phyloP scores from a whole-genome alignment of 108 stramenopile genomes.

The Cyclotella choctawhatcheeana region DNA sequence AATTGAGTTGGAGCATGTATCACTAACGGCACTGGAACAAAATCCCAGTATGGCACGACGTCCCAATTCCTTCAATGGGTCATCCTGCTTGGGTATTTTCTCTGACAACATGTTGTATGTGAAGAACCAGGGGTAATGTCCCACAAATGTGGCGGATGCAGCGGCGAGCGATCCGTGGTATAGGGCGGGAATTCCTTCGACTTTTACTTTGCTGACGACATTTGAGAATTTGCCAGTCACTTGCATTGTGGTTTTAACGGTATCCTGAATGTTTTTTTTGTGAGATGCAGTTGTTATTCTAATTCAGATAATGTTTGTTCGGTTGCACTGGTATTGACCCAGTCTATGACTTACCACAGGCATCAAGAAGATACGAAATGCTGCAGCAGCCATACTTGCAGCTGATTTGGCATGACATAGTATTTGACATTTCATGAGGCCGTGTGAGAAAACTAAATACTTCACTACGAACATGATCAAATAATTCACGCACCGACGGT shows the following conservation, averaged over 20 bases:
- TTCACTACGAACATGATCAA: background rate
- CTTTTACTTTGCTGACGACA: conserved; percentile 89
- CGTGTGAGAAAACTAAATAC: no score
- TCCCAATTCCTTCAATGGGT: conserved; percentile 80
- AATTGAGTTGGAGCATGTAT: conserved; percentile 97
- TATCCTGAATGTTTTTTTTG: conserved; percentile 48
- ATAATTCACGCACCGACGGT: conserved; percentile 70
- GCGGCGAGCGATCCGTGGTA: conserved; percentile 95
- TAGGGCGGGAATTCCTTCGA: conserved; percentile 83
- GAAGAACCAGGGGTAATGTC: conserved; percentile 97
- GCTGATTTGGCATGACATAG: no score
- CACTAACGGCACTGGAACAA: conserved; percentile 89
- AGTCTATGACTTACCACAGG: conserved; percentile 89
- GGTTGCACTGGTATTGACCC: no score
- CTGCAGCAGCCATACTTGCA: conserved; percentile 86
- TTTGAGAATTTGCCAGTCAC: conserved; percentile 94
- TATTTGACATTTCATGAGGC: no score
- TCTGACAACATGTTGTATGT: conserved; percentile 95
- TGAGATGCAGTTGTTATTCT: no score
- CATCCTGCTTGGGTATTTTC: conserved; percentile 93
- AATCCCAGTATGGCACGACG: conserved; percentile 95
- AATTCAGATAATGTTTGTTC: no score
- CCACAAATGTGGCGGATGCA: conserved; percentile 95
- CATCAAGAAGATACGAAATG: conserved; percentile 96
- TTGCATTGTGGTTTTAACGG: conserved; percentile 94